These are phyloP conservation scores for Drosera capensis DNA, from an alignment of 148 eudicot genomes.

Conservation along the genomic window DNA sequence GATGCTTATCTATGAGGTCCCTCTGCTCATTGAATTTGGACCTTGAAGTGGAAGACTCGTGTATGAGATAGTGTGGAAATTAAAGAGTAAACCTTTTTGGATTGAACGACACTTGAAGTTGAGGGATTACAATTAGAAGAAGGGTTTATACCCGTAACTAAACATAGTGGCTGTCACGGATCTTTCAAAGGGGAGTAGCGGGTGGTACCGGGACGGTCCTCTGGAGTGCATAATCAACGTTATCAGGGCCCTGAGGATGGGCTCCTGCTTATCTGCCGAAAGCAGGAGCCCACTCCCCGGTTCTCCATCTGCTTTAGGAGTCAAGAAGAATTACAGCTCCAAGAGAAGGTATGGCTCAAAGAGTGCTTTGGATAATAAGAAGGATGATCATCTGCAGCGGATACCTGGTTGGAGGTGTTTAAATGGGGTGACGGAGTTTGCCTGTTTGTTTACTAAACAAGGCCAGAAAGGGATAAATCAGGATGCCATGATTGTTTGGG, in stretches of 20 bases:
- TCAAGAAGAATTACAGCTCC: conserved; percentile 40
- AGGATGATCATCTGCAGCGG: conserved; percentile 51
- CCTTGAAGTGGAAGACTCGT: too few relatives aligned
- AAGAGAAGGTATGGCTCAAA: conserved; percentile 45
- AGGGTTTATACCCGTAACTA: neutral
- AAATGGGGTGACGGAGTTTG: conserved; percentile 61
- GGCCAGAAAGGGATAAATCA: conserved; percentile 93
- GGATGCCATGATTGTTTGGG: conserved; percentile 99
- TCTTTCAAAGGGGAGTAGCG: conserved; percentile 32
- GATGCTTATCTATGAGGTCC: too few relatives aligned
- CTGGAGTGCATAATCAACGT: conserved; percentile 85
- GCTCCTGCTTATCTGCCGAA: conserved; percentile 91
- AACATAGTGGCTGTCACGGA: conserved; percentile 41
- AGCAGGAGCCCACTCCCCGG: conserved; percentile 77
- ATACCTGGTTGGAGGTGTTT: conserved; percentile 53
- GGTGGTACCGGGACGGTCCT: conserved; percentile 43
- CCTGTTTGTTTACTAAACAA: conserved; percentile 74
- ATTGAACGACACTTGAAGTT: conserved; percentile 3
- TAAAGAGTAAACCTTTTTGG: neutral
- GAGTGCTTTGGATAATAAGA: conserved; percentile 42
- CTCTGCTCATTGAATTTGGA: too few relatives aligned
- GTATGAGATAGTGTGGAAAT: too few relatives aligned
- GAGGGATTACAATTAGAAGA: conserved; percentile 2
- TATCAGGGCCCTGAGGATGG: conserved; percentile 96
- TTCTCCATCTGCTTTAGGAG: conserved; percentile 36